Percentiles rank a stretch among this genome's conserved stretches.
These are phyloP conservation scores for Fraxinus anomala DNA, from an alignment of 257 asterid species.

Conservation along the genomic window DNA sequence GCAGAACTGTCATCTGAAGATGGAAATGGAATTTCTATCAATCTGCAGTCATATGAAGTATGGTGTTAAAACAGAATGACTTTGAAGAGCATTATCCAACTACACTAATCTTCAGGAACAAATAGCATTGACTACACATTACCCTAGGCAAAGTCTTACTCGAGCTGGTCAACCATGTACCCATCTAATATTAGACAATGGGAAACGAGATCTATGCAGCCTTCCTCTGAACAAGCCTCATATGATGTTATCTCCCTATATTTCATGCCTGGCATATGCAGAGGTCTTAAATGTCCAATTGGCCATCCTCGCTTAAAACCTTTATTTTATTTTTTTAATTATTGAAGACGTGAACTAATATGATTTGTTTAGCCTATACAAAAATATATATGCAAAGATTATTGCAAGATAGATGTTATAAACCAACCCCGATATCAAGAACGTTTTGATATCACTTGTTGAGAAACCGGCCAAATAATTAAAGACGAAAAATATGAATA, in stretches of 20 bases:
- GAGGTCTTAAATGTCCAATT: background rate
- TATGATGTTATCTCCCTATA: background rate
- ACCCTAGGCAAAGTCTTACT: background rate
- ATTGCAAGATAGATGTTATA: background rate
- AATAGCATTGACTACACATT: background rate
- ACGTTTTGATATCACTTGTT: too few species aligned
- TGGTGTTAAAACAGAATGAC: background rate
- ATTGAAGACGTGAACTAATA: background rate
- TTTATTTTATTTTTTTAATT: too few species aligned
- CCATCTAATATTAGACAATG: background rate
- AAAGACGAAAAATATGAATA: too few species aligned
- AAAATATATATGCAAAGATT: background rate
- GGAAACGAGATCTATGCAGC: background rate
- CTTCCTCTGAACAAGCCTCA: background rate
- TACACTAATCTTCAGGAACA: background rate
- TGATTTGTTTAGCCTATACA: background rate
- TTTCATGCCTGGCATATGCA: background rate
- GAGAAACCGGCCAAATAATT: too few species aligned
- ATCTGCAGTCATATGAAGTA: background rate
- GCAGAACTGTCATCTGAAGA: conserved; percentile 8
- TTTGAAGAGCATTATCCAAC: background rate
- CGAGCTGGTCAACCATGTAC: background rate
- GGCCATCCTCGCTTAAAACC: background rate
- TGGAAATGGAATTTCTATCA: background rate
- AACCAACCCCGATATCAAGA: too few species aligned